Percentiles rank a stretch among this genome's conserved stretches.
phyloP scores from a whole-genome alignment of 2,329 filamentous ascomycete species.

The Alternaria hordeiaustralica region DNA sequence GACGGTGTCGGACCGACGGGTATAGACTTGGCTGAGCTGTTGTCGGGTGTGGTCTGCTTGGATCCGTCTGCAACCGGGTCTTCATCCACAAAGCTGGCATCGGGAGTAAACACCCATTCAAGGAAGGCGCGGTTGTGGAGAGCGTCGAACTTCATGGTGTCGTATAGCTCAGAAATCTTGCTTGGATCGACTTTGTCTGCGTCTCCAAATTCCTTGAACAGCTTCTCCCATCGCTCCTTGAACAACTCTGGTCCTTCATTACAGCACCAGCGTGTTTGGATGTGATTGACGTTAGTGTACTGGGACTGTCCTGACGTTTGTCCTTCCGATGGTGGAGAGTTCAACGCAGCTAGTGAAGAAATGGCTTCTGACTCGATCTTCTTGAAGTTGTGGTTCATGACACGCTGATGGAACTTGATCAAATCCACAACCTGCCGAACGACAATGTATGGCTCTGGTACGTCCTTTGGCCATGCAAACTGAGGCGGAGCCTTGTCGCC shows the following conservation, averaged over 20 bases:
- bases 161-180: slow-evolving; percentile 97
- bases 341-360: slow-evolving; percentile 62
- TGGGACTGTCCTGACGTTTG: slow-evolving; percentile 50
- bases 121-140: slow-evolving; percentile 95
- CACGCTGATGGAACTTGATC: slow-evolving; percentile 95
- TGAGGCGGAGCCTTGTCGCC: slow-evolving; percentile 93
- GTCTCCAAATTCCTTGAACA: slow-evolving; percentile 96
- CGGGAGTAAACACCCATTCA: slow-evolving; percentile 96
- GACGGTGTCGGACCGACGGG: slow-evolving; percentile 37
- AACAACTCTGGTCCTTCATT: slow-evolving; percentile 95
- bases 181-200: slow-evolving; percentile 97
- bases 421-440: slow-evolving; percentile 90
- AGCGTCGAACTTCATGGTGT: slow-evolving; percentile 99
- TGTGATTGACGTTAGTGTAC: slow-evolving; percentile 51
- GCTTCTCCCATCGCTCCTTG: slow-evolving; percentile 96
- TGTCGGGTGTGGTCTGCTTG: slow-evolving; percentile 39
- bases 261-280: slow-evolving; percentile 94
- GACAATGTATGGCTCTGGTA: slow-evolving; percentile 92
- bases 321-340: slow-evolving; percentile 30
- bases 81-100: slow-evolving; percentile 77
- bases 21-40: slow-evolving; percentile 30
- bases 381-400: slow-evolving; percentile 93
- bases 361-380: slow-evolving; percentile 74
- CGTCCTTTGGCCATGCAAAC: slow-evolving; percentile 96
- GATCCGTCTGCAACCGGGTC: slow-evolving; percentile 44